Percentiles rank a stretch among this genome's conserved stretches.
Conservation (phyloP, 257 asterid genomes). For the Henckelia pumila region DNA sequence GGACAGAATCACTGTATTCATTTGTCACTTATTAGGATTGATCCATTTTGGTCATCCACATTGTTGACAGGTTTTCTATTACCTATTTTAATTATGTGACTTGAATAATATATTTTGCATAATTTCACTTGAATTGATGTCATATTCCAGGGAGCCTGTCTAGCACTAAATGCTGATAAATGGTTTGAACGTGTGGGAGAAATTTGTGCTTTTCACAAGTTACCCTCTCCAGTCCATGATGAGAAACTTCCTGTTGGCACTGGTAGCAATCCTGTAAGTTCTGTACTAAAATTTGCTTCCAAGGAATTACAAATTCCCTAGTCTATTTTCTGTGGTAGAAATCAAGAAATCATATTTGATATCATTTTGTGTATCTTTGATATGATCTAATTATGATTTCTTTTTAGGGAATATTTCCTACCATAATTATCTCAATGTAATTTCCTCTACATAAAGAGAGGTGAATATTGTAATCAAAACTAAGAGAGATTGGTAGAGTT, state of each 20-base stretch:
- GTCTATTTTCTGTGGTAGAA: not conserved
- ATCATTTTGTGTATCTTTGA: too few species aligned
- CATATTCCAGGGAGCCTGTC: conserved; percentile 85
- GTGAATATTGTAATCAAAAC: too few species aligned
- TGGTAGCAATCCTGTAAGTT: conserved; percentile 98
- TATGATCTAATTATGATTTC: too few species aligned
- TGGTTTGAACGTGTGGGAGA: conserved; percentile 68
- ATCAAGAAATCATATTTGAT: not conserved
- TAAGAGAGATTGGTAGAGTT: not conserved
- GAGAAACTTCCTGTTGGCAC: conserved; percentile 98
- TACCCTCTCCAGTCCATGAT: conserved; percentile 62
- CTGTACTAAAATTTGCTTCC: conserved; percentile 9
- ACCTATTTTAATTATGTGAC: conserved; percentile 14
- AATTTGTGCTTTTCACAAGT: conserved; percentile 67
- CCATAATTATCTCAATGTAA: not conserved
- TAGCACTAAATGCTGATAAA: conserved; percentile 75
- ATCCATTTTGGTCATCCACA: conserved; percentile 12
- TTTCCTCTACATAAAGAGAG: too few species aligned
- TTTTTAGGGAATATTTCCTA: too few species aligned
- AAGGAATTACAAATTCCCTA: conserved; percentile 3
- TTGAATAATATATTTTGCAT: conserved; percentile 21
- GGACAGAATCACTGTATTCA: conserved; percentile 20
- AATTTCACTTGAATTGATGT: conserved; percentile 10
- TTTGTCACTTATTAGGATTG: conserved; percentile 14
- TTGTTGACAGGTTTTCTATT: conserved; percentile 20